phyloP scores from a whole-genome alignment of 495 filamentous ascomycete genomes.

The Talaromyces liani region DNA sequence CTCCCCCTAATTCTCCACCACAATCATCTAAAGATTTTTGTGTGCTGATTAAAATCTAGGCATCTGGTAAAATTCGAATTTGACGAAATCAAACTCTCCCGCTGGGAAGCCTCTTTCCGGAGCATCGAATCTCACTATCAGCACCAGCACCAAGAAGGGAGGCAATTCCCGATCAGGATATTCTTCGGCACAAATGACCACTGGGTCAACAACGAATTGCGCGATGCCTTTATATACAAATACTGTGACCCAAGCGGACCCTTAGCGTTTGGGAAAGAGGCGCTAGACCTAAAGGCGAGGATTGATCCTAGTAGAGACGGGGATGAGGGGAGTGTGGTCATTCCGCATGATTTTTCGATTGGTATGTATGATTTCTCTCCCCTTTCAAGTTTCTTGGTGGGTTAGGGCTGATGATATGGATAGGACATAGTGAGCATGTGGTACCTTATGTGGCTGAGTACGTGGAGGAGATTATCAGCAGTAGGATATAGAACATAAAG shows the following conservation, averaged over 20 bases:
- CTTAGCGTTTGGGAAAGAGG: neutral
- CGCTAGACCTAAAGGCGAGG: neutral
- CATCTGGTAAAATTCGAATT: neutral
- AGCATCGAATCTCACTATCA: neutral
- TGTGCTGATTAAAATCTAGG: neutral
- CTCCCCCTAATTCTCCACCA: neutral
- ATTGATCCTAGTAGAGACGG: slow-evolving; percentile 8
- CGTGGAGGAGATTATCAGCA: slow-evolving; percentile 4
- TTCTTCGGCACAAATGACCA: slow-evolving; percentile 7
- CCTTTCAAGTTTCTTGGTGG: neutral
- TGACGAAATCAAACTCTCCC: slow-evolving; percentile 4
- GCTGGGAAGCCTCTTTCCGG: slow-evolving; percentile 7
- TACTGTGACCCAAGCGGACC: slow-evolving; percentile 6
- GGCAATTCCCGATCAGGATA: slow-evolving; percentile 1
- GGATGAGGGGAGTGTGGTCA: slow-evolving; percentile 8
- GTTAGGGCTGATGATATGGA: neutral
- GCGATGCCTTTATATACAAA: slow-evolving; percentile 6
- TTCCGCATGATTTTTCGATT: slow-evolving; percentile 10
- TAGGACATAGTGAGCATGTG: slow-evolving; percentile 9
- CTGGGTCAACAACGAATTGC: slow-evolving; percentile 5
- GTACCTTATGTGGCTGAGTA: slow-evolving; percentile 4
- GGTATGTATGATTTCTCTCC: neutral
- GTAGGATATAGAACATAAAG: neutral
- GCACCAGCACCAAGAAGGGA: neutral
- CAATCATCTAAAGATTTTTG: neutral